Evolutionary conservation across 768 basidiomycete genomes (phyloP).

Genomic region (Amanita subjunquillea): DNA sequence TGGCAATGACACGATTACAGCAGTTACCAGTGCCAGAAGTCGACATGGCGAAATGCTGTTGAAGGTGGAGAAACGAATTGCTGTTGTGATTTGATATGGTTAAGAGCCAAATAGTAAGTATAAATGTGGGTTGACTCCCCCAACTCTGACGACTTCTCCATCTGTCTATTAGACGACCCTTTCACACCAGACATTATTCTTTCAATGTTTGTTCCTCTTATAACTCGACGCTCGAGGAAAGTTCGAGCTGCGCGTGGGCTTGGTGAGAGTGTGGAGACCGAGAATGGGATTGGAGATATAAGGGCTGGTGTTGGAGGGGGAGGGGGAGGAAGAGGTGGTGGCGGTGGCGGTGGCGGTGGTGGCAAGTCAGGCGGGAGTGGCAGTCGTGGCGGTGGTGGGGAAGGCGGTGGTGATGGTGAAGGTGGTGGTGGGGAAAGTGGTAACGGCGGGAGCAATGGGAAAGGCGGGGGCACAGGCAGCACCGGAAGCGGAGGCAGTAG

Average conservation of each 20-base stretch:
- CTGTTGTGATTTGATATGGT: too few species aligned
- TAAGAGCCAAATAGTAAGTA: too few species aligned
- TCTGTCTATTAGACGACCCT: too few species aligned
- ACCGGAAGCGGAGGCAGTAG: slow-evolving; percentile 4
- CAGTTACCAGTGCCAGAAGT: too few species aligned
- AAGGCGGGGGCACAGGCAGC: not conserved
- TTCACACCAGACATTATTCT: not conserved
- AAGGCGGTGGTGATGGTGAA: too few species aligned
- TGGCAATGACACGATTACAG: too few species aligned
- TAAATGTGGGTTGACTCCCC: too few species aligned
- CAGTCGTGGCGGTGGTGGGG: not conserved
- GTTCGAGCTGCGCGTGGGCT: not conserved
- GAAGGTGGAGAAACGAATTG: too few species aligned
- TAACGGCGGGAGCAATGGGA: not conserved
- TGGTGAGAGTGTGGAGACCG: not conserved
- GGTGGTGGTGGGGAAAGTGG: too few species aligned
- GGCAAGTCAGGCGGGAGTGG: not conserved
- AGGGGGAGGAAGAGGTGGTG: slow-evolving; percentile 4
- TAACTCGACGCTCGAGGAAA: slow-evolving; percentile 11
- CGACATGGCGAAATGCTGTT: too few species aligned
- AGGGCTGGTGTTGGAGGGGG: not conserved
- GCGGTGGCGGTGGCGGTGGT: not conserved
- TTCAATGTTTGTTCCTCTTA: slow-evolving; percentile 18
- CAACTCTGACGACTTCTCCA: too few species aligned
- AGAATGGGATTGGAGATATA: not conserved